Evolutionary conservation across 352 stramenopile genomes (phyloP), one percentile per base, ranked within the genome.

Genomic region (Globisporangium emineosum): DNA sequence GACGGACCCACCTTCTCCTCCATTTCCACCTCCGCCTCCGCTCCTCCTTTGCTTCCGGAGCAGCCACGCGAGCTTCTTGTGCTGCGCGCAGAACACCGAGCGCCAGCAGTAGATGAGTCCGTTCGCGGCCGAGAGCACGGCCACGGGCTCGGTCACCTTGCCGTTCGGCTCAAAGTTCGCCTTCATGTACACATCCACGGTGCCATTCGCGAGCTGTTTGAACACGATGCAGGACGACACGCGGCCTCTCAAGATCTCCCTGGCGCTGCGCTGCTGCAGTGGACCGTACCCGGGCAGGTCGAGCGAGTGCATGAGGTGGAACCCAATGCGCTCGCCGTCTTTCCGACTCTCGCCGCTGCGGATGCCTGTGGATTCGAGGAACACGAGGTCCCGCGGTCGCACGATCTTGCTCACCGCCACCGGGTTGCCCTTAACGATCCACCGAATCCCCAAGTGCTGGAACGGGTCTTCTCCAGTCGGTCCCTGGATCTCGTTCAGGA

Each of bases 111-210:
- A 68, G 50, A 66, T 40, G 37, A 66, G 42, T 3, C 61, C 52
- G 5, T 30, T 43, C 19, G 52, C 52, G 21, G 64, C 68, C 67
- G 67, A 77, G 49, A 72, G 63, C 7, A 66, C 69, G 19, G 70
- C 73, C 40, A 83, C 70, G 0, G 47, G 35, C 43, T 79, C 69
- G 71, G 57, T 42, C 68, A 66, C 35, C 70, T 74, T 67, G 66
- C 66, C 50, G 52, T 71, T 30, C 50, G 71, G 45, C 64, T 86
- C 75, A 33, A 84, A 73, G 40, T 71, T 76, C 19, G 68, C 73
- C 19, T 70, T 73, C 51, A 81, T 71, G 47, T 81, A 86, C 45
- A 79, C 79, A 23, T 88, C 79, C 4, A 88, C 76, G 0, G 55
- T 73, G 0, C 55, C 57, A 0, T 72, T 47, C 1, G 62, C 58